Conservation (phyloP, 106 monocot genomes). For the Chionographis japonica region DNA sequence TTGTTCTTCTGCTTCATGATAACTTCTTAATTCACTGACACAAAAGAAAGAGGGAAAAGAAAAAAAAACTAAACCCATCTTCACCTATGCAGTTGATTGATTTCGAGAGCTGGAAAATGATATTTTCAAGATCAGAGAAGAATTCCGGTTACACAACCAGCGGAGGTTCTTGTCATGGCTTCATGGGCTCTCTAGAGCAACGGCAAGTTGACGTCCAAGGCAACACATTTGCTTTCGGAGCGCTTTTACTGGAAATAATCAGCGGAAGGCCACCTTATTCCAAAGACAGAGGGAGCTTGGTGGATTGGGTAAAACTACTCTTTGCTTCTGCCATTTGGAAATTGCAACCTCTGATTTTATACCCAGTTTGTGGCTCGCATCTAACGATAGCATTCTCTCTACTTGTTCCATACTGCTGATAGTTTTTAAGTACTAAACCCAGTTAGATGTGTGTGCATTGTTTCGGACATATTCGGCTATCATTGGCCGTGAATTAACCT, state of each 20-base stretch:
- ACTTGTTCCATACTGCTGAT: no score
- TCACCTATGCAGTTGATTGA: slow-evolving; percentile 67
- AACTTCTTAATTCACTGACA: no score
- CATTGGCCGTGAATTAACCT: no score
- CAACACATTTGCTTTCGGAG: slow-evolving; percentile 75
- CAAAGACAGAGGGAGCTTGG: slow-evolving; percentile 74
- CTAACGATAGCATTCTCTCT: neutral
- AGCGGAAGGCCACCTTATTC: slow-evolving; percentile 83
- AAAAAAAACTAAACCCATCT: neutral
- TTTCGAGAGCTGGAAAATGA: slow-evolving; percentile 89
- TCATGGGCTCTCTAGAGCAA: slow-evolving; percentile 29
- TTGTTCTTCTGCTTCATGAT: no score
- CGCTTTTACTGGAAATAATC: slow-evolving; percentile 86
- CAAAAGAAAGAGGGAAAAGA: no score
- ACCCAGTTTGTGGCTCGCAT: neutral
- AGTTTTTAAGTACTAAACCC: no score
- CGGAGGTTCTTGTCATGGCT: slow-evolving; percentile 35
- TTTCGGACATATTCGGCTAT: no score
- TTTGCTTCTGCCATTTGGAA: neutral
- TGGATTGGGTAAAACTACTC: slow-evolving; percentile 69
- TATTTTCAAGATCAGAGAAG: slow-evolving; percentile 52
- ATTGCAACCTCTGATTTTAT: neutral
- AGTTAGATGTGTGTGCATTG: no score
- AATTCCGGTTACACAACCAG: slow-evolving; percentile 14
- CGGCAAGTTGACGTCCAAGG: slow-evolving; percentile 44